Conservation (phyloP, 306 rosid species). For the Sicyos baderoa region DNA sequence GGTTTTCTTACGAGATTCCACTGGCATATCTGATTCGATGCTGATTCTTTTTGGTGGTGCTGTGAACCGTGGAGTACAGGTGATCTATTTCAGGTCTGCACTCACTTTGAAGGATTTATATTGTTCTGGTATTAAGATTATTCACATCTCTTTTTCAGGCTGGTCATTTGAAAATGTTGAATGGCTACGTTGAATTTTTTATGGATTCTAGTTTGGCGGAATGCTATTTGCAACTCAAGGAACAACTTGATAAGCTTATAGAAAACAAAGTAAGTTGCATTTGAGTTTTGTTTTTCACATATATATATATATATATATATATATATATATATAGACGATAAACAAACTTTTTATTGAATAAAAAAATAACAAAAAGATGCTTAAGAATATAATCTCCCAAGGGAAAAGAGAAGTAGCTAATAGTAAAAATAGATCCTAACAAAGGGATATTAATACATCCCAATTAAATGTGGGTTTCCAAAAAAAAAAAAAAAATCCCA, state of each 20-base stretch:
- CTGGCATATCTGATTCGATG: conserved; percentile 86
- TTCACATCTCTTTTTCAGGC: conserved; percentile 36
- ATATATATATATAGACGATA: neutral
- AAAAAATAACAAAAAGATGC: too few species aligned
- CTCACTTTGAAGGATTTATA: conserved; percentile 1
- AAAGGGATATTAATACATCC: too few species aligned
- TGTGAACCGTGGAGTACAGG: conserved; percentile 65
- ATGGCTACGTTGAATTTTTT: conserved; percentile 76
- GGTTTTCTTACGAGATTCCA: conserved; percentile 91
- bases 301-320: neutral
- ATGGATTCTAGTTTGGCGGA: conserved; percentile 88
- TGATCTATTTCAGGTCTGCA: conserved; percentile 24
- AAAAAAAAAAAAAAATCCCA: too few species aligned
- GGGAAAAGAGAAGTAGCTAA: too few species aligned
- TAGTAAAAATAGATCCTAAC: too few species aligned
- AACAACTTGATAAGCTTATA: conserved; percentile 70
- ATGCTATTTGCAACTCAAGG: conserved; percentile 80
- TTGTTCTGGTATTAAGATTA: conserved; percentile 15
- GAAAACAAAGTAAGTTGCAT: conserved; percentile 61
- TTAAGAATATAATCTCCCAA: too few species aligned
- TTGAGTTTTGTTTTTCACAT: neutral
- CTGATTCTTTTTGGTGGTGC: conserved; percentile 80
- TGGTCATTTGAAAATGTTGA: conserved; percentile 89
- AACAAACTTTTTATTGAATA: too few species aligned
- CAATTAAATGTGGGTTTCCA: too few species aligned